Evolutionary conservation across 2,329 filamentous ascomycete species (phyloP), one percentile per base, ranked within the genome.

Genomic region (Paramyrothecium roridum): DNA sequence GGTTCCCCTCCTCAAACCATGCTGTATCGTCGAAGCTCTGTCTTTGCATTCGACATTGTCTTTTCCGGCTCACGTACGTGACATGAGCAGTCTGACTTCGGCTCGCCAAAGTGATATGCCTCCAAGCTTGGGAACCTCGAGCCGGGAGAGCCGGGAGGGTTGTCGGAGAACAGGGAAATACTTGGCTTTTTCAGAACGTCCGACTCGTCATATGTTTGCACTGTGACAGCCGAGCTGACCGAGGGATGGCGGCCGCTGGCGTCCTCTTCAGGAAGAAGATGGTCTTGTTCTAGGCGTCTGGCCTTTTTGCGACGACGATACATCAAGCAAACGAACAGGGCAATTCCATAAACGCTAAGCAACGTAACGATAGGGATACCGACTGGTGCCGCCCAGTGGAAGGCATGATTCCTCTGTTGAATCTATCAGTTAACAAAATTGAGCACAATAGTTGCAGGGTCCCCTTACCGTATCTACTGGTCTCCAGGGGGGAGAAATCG

Each of bases 401-500:
- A 57, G 33, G 56, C 55, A 23, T 56, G 53, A 10, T 51, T 54
- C 30, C 60, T 52, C 67, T 70, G 43, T 60, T 53, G 54, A 50
- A 40, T 12, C 21, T 4, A 8, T 47, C 22, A 17, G 45, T 47
- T 30, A 48, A 20, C 20, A 43, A 10, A 21, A 12, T 23, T 20
- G 13, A 23, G 46, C 26, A n/a, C 34, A 7, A n/a, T 10, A 17
- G 11, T 11, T 20, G 2, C 47, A 46, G 37, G 21, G 49, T 34
- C 19, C 43, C 57, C 60, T 59, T 52, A 67, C 63, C 40, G 56
- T 52, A 51, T 63, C 59, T 51, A 62, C 65, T 16, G 64, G 57
- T n/a, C 54, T 66, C 69, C 69, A 72, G 2, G 66, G 65, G 10
- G 67, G 69, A 16, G 70, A 72, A 8, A 66, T 56, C 2, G 66